These are phyloP conservation scores for Phaeosphaeria sp. DNA, from an alignment of 2,329 filamentous ascomycete species.

Conservation along the genomic window DNA sequence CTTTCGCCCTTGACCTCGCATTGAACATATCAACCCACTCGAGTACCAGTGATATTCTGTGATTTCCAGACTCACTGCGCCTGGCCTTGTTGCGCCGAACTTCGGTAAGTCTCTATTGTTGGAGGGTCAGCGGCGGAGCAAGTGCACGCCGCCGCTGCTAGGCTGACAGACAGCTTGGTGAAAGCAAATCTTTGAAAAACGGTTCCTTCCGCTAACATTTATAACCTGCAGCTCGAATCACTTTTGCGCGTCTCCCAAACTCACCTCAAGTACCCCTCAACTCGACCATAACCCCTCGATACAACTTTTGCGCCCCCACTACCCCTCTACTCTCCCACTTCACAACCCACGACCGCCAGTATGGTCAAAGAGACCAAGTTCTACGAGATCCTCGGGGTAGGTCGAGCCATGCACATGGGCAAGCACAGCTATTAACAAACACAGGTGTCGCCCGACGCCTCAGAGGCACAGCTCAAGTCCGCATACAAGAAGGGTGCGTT, in stretches of 20 bases:
- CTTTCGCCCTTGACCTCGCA: conserved; percentile 22
- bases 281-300: conserved; percentile 11
- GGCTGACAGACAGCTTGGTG: conserved; percentile 22
- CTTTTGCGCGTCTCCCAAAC: conserved; percentile 9
- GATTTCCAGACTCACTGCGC: conserved; percentile 1
- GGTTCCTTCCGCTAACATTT: conserved; percentile 24
- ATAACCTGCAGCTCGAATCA: conserved; percentile 6
- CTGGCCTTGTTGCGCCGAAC: conserved; percentile 12
- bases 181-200: conserved; percentile 16
- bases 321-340: conserved; percentile 23
- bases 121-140: conserved; percentile 8
- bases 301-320: conserved; percentile 35
- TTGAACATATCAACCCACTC: conserved; percentile 19
- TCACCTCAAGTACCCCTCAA: conserved; percentile 5
- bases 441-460: conserved; percentile 78
- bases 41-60: conserved; percentile 14
- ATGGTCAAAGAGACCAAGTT: conserved; percentile 83
- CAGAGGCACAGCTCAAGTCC: conserved; percentile 88
- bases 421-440: conserved; percentile 17
- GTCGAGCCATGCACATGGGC: conserved; percentile 38
- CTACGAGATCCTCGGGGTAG: conserved; percentile 80
- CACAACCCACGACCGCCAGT: conserved; percentile 43
- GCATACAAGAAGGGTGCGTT: conserved; percentile 84
- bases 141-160: conserved; percentile 15
- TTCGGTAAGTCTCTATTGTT: conserved; percentile 26